Base-by-base conservation (phyloP, 208 protist species). In the Crithidia brevicula region DNA sequence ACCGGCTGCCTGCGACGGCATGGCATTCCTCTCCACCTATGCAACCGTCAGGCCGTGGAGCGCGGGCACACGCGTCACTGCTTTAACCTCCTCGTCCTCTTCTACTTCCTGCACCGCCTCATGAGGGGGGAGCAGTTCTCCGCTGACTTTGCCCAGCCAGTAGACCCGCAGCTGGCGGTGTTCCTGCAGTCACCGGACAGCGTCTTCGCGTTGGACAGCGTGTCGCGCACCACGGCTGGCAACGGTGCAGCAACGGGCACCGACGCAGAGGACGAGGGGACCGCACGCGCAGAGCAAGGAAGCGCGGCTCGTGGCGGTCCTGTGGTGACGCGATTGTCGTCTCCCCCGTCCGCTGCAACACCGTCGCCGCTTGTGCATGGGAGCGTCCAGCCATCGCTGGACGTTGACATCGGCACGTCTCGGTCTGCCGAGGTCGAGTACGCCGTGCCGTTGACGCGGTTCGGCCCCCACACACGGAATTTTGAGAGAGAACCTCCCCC, bases 11-110 rank as follows among this genome's bases (percentile, higher is more conserved):
- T 89, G 46, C 43, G 72, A 8, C 67, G 54, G 23, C 63, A 83
- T 30, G 54, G 67, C 30, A 50, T 94, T 13, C 88, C 88, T 4
- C 28, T 72, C 28, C 67, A 73, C 53, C 50, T 92, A 45, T 82
- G 74, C 50, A 72, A 82, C 25, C 65, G 64, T 20, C 57, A 79
- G 28, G 77, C 77, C 15, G 56, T 94, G 10, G 64, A 77, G 10
- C 72, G 73, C 28, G 85, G 79, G 13, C 62, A 81, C 53, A 78
- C 78, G 18, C 69, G 79, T 1, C 66, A 81, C 57, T 91, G 85
- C 72, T 91, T 86, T 64, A 89, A 91, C 70, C 62, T 81, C 22
- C 61, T 94, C 25, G 83, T 92, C 13, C 65, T 89, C 33, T 90
- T 88, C 46, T 94, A 89, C 61, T 94, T 94, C 33, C 52, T 94